Evolutionary conservation across 2,329 filamentous ascomycete species (phyloP).

Genomic region (Huntiella moniliformis): DNA sequence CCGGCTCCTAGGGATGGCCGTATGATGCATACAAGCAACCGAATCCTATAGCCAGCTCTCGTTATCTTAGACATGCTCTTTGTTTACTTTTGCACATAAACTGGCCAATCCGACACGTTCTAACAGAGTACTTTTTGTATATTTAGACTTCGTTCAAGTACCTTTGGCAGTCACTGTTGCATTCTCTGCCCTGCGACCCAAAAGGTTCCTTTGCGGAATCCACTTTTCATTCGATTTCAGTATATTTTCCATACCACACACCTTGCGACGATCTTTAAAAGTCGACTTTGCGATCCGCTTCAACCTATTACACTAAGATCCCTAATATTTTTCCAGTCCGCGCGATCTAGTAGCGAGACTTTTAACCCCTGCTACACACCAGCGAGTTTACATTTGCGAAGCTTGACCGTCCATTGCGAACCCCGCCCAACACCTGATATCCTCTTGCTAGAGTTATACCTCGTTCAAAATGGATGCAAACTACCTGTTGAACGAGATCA

Average conservation of each 20-base stretch:
- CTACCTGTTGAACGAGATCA: slow-evolving; percentile 88
- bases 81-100: not conserved
- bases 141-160: not conserved
- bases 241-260: too few relatives aligned
- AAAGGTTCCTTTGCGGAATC: not conserved
- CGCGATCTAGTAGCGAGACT: not conserved
- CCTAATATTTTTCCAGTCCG: not conserved
- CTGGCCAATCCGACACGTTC: too few relatives aligned
- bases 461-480: slow-evolving; percentile 58
- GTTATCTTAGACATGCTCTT: not conserved
- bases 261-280: not conserved
- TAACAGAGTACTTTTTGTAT: not conserved
- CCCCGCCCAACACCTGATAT: not conserved
- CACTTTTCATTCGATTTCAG: too few relatives aligned
- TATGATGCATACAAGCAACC: slow-evolving; percentile 1
- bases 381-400: not conserved
- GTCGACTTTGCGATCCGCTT: not conserved
- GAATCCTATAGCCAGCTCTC: not conserved
- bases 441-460: not conserved
- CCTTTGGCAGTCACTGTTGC: not conserved
- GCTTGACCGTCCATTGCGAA: too few relatives aligned
- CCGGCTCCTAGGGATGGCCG: not conserved
- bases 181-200: not conserved
- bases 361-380: not conserved
- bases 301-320: not conserved